phyloP scores from a whole-genome alignment of 106 monocot species.

The Dioscorea dumetorum region DNA sequence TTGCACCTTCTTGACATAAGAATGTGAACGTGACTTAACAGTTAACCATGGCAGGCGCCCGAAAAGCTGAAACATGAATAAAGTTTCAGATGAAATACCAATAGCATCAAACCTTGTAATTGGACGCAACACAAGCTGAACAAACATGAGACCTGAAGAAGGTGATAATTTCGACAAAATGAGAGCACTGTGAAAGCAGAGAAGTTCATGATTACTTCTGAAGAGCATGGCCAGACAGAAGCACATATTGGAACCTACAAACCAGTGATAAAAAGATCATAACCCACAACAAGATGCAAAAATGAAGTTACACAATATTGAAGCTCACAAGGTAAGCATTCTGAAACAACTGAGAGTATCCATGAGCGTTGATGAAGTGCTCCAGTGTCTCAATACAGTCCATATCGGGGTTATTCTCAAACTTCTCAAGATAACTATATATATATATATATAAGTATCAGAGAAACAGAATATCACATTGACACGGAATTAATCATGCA shows the following conservation, averaged over 20 bases:
- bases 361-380: slow-evolving; percentile 65
- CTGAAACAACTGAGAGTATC: slow-evolving; percentile 78
- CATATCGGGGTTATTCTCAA: slow-evolving; percentile 68
- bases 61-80: slow-evolving; percentile 46
- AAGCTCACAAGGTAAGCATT: slow-evolving; percentile 77
- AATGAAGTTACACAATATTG: too few relatives aligned
- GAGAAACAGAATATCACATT: background rate
- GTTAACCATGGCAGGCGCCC: slow-evolving; percentile 94
- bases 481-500: background rate
- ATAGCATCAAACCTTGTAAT: background rate
- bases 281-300: background rate
- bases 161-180: slow-evolving; percentile 85
- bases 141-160: slow-evolving; percentile 61
- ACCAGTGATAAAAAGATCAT: background rate
- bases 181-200: slow-evolving; percentile 90
- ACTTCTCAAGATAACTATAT: slow-evolving; percentile 68
- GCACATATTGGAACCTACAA: slow-evolving; percentile 79
- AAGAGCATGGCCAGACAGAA: slow-evolving; percentile 86
- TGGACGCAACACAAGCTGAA: background rate
- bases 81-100: background rate
- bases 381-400: slow-evolving; percentile 68
- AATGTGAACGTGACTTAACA: slow-evolving; percentile 65
- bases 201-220: slow-evolving; percentile 66
- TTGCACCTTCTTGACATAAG: slow-evolving; percentile 67
- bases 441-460: background rate